Evolutionary conservation across 805 yeast genomes (phyloP), one percentile per base, ranked within the genome.

Genomic region (Hanseniaspora taiwanica): DNA sequence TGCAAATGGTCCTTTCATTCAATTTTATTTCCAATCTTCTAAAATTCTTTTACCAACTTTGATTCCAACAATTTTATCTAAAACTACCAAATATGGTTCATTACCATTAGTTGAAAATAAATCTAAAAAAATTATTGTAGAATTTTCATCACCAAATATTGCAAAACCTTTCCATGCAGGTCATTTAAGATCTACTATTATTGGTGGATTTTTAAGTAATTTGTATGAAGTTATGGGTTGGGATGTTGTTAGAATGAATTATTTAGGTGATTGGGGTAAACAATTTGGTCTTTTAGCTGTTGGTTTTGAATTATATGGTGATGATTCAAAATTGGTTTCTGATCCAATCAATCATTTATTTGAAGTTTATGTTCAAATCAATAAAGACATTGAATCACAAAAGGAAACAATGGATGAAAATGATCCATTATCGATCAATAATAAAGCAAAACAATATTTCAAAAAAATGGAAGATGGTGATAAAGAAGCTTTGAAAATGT

Each of bases 131-230:
- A 69, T 81, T 14, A 53, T 86, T 35, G 71, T 91, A 51, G 99
- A 91, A 62, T 91, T 91, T 55, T 84, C 96, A 2, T 87, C 97
- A 27, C 99, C 99, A 48, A 91, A 91, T 63, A 89, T 91, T 55
- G 99, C 99, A 48, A 91, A 91, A 65, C 99, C 99, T 10, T 91
- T 91, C 81, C 99, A 91, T 59, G 99, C 99, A 41, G 99, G 99
- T 44, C 99, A 91, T 62, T 74, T 91, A 62, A 80, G 99, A 64
- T 82, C 94, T 24, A 91, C 99, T 35, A 91, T 91, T 56, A 91
- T 91, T 58, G 99, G 99, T 52, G 97, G 97, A 13, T 91, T 86
- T 66, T 61, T 91, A 37, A 65, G 95, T 32, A 89, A 87, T 63
- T 69, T 91, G 59, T 83, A 91, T 58, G 96, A 86, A 64, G 78